A percentile compares a stretch with the other conserved stretches of the same genome.
These are phyloP conservation scores for Parsonsia alboflavescens DNA, from an alignment of 257 asterid species.

Conservation along the genomic window DNA sequence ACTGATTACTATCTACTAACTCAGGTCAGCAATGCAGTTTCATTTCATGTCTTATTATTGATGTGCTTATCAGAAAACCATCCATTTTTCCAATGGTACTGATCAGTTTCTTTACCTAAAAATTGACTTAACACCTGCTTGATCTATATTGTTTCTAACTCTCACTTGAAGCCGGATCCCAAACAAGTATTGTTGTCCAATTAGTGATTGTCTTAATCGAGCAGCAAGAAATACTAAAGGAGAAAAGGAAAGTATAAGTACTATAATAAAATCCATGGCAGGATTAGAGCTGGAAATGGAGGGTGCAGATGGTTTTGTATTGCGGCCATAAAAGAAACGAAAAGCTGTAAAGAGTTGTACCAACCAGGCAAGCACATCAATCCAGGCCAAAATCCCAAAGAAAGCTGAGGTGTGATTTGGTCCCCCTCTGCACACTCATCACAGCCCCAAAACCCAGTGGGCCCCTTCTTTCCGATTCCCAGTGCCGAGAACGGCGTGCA, in stretches of 20 bases:
- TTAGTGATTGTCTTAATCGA: too few species aligned
- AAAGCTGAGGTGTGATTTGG: conserved; percentile 21
- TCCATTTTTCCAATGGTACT: too few species aligned
- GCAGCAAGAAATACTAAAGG: too few species aligned
- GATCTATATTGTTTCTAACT: too few species aligned
- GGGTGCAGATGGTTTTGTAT: neutral
- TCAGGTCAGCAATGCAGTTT: neutral
- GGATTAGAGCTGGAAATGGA: neutral
- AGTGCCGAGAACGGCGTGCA: conserved; percentile 28
- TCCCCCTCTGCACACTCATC: conserved; percentile 22
- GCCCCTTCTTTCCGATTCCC: conserved; percentile 25
- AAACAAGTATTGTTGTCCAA: too few species aligned
- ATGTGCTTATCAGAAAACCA: neutral
- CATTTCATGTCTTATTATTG: too few species aligned
- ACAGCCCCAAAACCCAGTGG: conserved; percentile 16
- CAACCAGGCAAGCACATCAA: neutral
- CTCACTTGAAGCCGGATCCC: too few species aligned
- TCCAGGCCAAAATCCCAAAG: conserved; percentile 13
- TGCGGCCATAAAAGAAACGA: neutral
- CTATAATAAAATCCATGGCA: too few species aligned
- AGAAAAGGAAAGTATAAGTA: too few species aligned
- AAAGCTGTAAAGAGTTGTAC: neutral
- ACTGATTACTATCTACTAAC: neutral
- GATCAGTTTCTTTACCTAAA: too few species aligned
- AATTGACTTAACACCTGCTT: too few species aligned